Conservation (phyloP, 164 flowering plant species). For the Nymphaea colorata region DNA sequence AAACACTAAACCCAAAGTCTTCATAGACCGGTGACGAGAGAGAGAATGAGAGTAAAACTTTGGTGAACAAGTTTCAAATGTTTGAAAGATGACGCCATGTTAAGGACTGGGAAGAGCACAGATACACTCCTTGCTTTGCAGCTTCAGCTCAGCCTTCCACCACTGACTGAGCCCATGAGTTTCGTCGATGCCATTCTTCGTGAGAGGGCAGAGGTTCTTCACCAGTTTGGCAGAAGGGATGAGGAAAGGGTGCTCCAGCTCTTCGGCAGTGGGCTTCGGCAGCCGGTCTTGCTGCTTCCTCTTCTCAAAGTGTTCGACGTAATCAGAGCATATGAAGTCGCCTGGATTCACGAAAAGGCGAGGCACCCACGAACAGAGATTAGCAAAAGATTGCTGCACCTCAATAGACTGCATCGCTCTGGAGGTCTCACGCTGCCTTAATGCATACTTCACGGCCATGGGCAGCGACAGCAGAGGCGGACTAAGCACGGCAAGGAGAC, state of each 20-base stretch:
- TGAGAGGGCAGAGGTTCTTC: slow-evolving; percentile 20
- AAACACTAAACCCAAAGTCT: no score
- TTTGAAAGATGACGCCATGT: no score
- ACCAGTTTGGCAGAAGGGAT: slow-evolving; percentile 58
- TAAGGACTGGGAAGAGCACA: neutral
- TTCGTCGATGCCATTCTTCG: slow-evolving; percentile 24
- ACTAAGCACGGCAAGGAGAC: slow-evolving; percentile 37
- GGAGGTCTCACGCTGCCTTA: neutral
- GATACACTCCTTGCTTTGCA: neutral
- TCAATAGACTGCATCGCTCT: slow-evolving; percentile 4
- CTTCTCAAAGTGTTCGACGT: slow-evolving; percentile 69
- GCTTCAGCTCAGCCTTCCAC: slow-evolving; percentile 36
- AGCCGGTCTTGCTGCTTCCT: slow-evolving; percentile 45
- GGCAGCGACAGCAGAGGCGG: neutral
- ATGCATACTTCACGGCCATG: neutral
- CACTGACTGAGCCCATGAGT: slow-evolving; percentile 79
- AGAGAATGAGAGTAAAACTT: no score
- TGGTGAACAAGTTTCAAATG: no score
- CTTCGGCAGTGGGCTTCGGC: slow-evolving; percentile 43
- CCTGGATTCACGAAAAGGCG: slow-evolving; percentile 46
- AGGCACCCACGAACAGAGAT: slow-evolving; percentile 50
- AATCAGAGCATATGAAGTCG: slow-evolving; percentile 59
- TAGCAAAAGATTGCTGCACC: slow-evolving; percentile 30
- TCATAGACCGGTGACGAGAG: no score
- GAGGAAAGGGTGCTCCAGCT: slow-evolving; percentile 49